phyloP scores from a whole-genome alignment of 2,329 filamentous ascomycete genomes.

The Pseudofabraea citricarpa region DNA sequence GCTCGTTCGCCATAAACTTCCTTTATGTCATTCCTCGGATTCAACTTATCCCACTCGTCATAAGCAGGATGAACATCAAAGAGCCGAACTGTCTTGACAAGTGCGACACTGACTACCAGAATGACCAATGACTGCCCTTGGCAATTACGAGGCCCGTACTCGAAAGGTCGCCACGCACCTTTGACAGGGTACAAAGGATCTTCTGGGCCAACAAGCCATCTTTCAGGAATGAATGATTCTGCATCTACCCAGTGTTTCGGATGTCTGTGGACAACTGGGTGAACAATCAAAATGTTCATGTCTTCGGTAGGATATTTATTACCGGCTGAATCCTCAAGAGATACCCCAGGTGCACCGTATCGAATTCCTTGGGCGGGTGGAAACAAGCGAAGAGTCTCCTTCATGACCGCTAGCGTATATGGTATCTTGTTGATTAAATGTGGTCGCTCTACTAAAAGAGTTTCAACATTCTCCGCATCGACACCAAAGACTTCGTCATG shows the following conservation, averaged over 20 bases:
- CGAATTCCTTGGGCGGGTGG: conserved; percentile 8
- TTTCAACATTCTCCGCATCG: neutral
- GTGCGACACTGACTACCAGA: conserved; percentile 39
- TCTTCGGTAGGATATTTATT: conserved; percentile 8
- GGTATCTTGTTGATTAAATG: conserved; percentile 10
- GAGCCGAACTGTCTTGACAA: conserved; percentile 40
- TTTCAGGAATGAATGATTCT: conserved; percentile 40
- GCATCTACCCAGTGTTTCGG: conserved; percentile 36
- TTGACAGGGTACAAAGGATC: conserved; percentile 27
- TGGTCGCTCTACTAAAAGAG: conserved; percentile 5
- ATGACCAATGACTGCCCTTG: conserved; percentile 51
- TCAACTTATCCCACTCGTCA: conserved; percentile 16
- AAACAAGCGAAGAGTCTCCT: conserved; percentile 13
- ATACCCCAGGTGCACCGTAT: neutral
- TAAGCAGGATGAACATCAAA: conserved; percentile 41
- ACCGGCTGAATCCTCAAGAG: conserved; percentile 1
- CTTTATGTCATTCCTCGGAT: neutral
- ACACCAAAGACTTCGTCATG: conserved; percentile 11
- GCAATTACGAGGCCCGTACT: conserved; percentile 48
- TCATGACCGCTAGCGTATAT: conserved; percentile 13
- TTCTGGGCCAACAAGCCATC: conserved; percentile 32
- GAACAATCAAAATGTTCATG: conserved; percentile 10
- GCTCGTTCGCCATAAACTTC: conserved; percentile 7
- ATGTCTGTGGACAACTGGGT: conserved; percentile 28
- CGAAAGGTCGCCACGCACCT: conserved; percentile 50